Evolutionary conservation across 768 basidiomycete species (phyloP).

Genomic region (Mycena chlorophos): DNA sequence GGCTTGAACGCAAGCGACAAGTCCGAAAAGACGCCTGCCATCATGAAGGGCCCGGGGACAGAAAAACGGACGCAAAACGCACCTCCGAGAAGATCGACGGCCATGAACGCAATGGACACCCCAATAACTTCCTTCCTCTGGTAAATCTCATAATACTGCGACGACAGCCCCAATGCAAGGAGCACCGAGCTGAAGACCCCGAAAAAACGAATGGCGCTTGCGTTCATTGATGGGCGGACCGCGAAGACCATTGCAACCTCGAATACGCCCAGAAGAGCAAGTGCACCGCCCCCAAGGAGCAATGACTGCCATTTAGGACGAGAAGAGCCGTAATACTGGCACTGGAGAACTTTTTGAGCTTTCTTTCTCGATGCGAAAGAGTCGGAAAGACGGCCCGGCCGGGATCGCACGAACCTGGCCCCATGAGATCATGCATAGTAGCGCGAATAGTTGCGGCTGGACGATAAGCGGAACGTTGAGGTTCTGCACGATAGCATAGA

Average conservation of each 20-base stretch:
- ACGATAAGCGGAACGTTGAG: conserved; percentile 73
- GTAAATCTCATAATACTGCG: conserved; percentile 80
- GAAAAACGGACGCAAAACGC: background rate
- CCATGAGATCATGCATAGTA: conserved; percentile 62
- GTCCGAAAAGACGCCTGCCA: conserved; percentile 59
- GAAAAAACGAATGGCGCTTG: conserved; percentile 48
- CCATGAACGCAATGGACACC: conserved; percentile 69
- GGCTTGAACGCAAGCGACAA: conserved; percentile 66
- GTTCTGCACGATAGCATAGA: conserved; percentile 62
- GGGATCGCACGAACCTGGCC: conserved; percentile 59
- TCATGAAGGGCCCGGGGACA: background rate
- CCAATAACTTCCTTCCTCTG: conserved; percentile 62
- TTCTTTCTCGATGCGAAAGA: background rate
- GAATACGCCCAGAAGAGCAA: conserved; percentile 52
- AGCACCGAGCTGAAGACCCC: conserved; percentile 63
- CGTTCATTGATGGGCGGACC: conserved; percentile 47
- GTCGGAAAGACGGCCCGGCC: background rate
- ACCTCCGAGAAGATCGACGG: conserved; percentile 45
- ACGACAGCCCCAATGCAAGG: conserved; percentile 47
- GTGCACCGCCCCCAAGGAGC: conserved; percentile 37
- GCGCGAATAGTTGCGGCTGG: conserved; percentile 64
- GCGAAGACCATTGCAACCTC: conserved; percentile 63
- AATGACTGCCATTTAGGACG: conserved; percentile 39
- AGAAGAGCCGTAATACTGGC: conserved; percentile 59
- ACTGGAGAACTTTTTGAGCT: conserved; percentile 46